Evolutionary conservation across 176 grass and related monocot species (phyloP).

Genomic region (Metroxylon sagu): DNA sequence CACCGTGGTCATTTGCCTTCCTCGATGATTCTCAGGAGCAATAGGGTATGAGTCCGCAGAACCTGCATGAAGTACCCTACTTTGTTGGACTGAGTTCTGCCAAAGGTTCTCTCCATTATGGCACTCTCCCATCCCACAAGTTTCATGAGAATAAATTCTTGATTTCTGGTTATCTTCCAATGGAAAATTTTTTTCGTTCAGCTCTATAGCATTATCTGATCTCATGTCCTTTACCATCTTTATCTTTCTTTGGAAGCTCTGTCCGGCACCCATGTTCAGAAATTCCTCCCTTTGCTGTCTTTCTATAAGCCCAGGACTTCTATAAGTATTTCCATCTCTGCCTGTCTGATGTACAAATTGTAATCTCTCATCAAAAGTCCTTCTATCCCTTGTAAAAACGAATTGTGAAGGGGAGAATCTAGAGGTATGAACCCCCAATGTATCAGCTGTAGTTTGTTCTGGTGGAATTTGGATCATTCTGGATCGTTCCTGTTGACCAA

Average conservation of each 20-base stretch:
- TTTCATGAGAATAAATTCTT: constrained; percentile 6
- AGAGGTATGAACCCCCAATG: background rate
- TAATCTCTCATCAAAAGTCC: background rate
- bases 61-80: background rate
- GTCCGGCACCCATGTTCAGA: background rate
- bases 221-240: background rate
- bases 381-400: background rate
- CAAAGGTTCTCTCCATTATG: background rate
- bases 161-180: background rate
- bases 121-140: background rate
- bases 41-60: background rate
- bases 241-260: background rate
- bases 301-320: background rate
- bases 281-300: background rate
- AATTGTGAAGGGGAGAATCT: background rate
- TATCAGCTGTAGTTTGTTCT: constrained; percentile 4
- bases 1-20: background rate
- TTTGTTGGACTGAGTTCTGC: background rate
- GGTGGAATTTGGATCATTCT: background rate
- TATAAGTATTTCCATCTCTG: constrained; percentile 10
- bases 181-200: background rate
- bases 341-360: background rate
- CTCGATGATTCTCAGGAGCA: background rate
- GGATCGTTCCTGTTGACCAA: background rate
- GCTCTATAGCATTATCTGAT: background rate